phyloP scores from a whole-genome alignment of 139 green algal species.

The Picochlorum sp. region DNA sequence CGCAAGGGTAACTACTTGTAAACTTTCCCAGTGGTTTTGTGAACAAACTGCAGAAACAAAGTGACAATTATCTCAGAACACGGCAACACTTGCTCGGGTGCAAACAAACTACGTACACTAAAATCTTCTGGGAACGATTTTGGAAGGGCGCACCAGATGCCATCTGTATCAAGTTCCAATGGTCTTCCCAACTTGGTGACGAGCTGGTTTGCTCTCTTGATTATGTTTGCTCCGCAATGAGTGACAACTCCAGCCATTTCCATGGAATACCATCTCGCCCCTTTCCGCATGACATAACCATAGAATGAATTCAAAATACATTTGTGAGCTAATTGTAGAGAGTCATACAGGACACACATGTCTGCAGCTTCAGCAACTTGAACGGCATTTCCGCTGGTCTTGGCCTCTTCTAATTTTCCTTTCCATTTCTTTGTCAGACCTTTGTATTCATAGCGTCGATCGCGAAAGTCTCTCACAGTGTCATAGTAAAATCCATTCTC shows the following conservation, averaged over 20 bases:
- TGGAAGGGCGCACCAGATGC: slow-evolving; percentile 95
- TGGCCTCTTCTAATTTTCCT: slow-evolving; percentile 78
- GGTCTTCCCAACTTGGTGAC: slow-evolving; percentile 72
- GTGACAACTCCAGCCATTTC: slow-evolving; percentile 98
- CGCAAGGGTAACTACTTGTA: slow-evolving; percentile 87
- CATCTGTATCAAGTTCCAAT: slow-evolving; percentile 97
- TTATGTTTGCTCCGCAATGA: slow-evolving; percentile 94
- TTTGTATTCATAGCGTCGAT: slow-evolving; percentile 99
- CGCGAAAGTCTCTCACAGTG: slow-evolving; percentile 89
- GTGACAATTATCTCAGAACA: background rate
- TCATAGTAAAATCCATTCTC: slow-evolving; percentile 98
- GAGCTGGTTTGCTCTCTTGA: slow-evolving; percentile 69
- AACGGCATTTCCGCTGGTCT: slow-evolving; percentile 48
- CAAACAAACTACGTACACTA: slow-evolving; percentile 31
- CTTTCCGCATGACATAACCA: slow-evolving; percentile 89
- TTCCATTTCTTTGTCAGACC: slow-evolving; percentile 89
- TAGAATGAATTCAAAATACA: slow-evolving; percentile 99
- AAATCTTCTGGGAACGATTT: slow-evolving; percentile 92
- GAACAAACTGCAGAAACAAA: slow-evolving; percentile 3
- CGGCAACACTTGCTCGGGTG: background rate
- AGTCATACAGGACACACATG: slow-evolving; percentile 88
- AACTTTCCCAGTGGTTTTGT: slow-evolving; percentile 45
- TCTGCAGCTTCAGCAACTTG: slow-evolving; percentile 59
- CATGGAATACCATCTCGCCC: slow-evolving; percentile 97
- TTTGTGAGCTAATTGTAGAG: slow-evolving; percentile 97